phyloP scores from a whole-genome alignment of 225 moss, liverwort and hornwort species.

The Bryoerythrophyllum caledonicum region DNA sequence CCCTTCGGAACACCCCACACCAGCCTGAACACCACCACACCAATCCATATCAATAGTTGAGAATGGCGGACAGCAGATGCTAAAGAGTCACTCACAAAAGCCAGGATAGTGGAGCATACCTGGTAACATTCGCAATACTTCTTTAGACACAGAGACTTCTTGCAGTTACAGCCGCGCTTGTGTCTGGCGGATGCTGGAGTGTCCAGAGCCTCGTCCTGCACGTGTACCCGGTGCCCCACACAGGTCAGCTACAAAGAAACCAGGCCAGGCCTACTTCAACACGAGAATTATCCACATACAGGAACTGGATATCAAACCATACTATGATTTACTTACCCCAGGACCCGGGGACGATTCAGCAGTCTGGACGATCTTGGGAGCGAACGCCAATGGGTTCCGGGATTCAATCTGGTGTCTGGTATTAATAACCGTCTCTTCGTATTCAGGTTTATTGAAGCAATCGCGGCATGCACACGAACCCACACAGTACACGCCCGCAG shows the following conservation, averaged over 20 bases:
- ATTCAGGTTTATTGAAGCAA: constrained; percentile 88
- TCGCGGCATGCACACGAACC: constrained; percentile 84
- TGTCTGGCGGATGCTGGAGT: constrained; percentile 81
- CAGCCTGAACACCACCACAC: constrained; percentile 49
- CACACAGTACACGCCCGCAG: constrained; percentile 77
- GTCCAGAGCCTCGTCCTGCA: constrained; percentile 66
- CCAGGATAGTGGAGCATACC: constrained; percentile 33
- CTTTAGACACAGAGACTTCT: constrained; percentile 81
- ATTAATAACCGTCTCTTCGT: constrained; percentile 64
- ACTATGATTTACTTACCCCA: constrained; percentile 38
- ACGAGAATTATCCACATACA: not conserved
- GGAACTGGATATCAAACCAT: not conserved
- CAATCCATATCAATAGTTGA: not conserved
- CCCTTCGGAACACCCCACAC: constrained; percentile 89
- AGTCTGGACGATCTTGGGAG: constrained; percentile 79
- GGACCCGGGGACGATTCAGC: constrained; percentile 60
- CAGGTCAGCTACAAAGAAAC: not conserved
- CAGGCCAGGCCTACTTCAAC: not conserved
- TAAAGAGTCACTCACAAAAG: not conserved
- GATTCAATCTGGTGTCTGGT: constrained; percentile 80
- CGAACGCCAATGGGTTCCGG: constrained; percentile 83
- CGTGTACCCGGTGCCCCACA: not conserved
- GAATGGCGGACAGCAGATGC: not conserved
- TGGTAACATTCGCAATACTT: constrained; percentile 91
- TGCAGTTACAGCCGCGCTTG: constrained; percentile 86